Evolutionary conservation across 116 monocot species (phyloP), one percentile per base, ranked within the genome.

Genomic region (Cymodocea nodosa): DNA sequence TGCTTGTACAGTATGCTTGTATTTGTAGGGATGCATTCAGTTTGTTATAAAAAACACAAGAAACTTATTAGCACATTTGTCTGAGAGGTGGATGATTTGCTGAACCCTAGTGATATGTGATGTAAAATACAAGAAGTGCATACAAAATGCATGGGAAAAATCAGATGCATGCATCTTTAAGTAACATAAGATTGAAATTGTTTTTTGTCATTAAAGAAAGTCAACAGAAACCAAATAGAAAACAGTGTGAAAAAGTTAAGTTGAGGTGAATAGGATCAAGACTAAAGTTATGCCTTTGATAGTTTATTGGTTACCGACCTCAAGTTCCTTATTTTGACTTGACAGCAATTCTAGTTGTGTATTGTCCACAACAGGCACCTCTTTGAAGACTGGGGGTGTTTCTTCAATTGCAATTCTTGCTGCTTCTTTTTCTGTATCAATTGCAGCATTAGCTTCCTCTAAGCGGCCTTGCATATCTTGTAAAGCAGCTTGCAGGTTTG

Each of bases 371-470:
- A 99, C 84, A 35, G 84, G 92, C 23, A 92, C 89, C 65, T 99
- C 99, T 74, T 88, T 81, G 68, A 99, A 81, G 19, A 91, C 80
- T 65, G 89, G 85, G 35, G 86, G 92, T 68, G 99, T 92, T 51
- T 89, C 68, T 65, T 84, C 92, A 61, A 99, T 92, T 34, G 99
- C 92, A 67, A 79, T 78, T 58, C 71, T 84, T 59, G 92, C 89
- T 14, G 80, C 89, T 76, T 99, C 99, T 69, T 71, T 82, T 81
- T 92, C 99, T 65, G 34, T 78, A 37, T 80, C 72, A 22, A 99
- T 79, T 70, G 86, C 74, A 23, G 66, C 71, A 65, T 79, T 76
- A 49, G 92, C 99, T 81, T 89, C 92, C 13, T 77, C 74, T 34
- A 92, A 72, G 51, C 86, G 70, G 40, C 76, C 76, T 39, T 81